Conservation (phyloP, 139 green algal species). For the Edaphochlamys debaryana region DNA sequence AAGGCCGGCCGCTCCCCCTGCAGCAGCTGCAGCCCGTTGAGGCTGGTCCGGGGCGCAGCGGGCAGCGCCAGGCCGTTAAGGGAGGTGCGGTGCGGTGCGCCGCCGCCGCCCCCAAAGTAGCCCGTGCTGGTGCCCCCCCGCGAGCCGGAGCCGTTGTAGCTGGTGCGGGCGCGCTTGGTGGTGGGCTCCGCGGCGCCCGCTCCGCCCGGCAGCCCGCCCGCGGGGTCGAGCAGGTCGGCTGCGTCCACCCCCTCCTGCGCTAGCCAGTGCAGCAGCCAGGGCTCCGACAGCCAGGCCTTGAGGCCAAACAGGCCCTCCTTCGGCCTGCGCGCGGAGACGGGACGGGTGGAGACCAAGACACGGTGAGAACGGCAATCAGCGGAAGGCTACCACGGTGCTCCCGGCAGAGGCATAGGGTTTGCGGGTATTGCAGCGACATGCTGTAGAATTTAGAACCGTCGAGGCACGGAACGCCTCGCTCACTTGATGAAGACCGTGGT, state of each 20-base stretch:
- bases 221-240: conserved; percentile 12
- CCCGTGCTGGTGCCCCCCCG: background rate
- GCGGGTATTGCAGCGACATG: no score
- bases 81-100: background rate
- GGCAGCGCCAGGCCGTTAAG: background rate
- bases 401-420: no score
- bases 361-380: no score
- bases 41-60: no score
- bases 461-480: background rate
- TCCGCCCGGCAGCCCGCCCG: background rate
- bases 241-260: conserved; percentile 12
- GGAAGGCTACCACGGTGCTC: no score
- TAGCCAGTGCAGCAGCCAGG: conserved; percentile 30
- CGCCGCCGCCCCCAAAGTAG: background rate
- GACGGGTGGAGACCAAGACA: no score
- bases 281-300: conserved; percentile 65
- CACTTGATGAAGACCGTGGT: conserved; percentile 71
- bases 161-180: conserved; percentile 17
- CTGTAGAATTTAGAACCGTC: no score
- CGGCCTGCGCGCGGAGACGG: conserved; percentile 44
- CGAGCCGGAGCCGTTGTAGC: conserved; percentile 17
- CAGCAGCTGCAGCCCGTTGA: no score
- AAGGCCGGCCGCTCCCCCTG: no score
- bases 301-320: conserved; percentile 80
- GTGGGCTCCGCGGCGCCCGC: background rate